Evolutionary conservation across 768 basidiomycete species (phyloP).

Genomic region (Steccherinum ochraceum): DNA sequence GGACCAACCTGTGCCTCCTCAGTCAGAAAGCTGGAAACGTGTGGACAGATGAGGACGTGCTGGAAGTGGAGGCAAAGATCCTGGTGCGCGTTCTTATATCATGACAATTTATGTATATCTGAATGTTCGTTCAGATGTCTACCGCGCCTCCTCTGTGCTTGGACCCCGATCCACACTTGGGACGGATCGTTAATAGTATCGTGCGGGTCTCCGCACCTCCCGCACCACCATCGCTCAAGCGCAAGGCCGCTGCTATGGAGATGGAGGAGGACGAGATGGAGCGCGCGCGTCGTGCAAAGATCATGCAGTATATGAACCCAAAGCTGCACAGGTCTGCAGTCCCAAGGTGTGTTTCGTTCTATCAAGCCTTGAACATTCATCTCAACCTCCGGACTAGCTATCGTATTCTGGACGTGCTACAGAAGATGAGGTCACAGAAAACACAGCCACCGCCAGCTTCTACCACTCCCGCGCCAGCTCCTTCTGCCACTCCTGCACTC

Average conservation of each 20-base stretch:
- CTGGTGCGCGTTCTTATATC: slow-evolving; percentile 41
- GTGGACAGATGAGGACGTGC: slow-evolving; percentile 67
- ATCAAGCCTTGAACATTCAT: neutral
- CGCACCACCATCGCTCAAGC: slow-evolving; percentile 68
- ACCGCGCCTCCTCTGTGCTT: slow-evolving; percentile 74
- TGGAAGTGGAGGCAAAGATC: slow-evolving; percentile 70
- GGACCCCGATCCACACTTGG: slow-evolving; percentile 71
- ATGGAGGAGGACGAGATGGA: slow-evolving; percentile 75
- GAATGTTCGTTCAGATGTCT: slow-evolving; percentile 44
- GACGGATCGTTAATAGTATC: slow-evolving; percentile 70
- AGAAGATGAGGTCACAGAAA: slow-evolving; percentile 8
- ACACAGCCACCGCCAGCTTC: neutral
- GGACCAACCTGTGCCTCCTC: slow-evolving; percentile 70
- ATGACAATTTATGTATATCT: slow-evolving; percentile 7
- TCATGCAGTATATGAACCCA: slow-evolving; percentile 77
- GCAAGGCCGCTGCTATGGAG: slow-evolving; percentile 65
- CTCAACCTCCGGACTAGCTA: slow-evolving; percentile 33
- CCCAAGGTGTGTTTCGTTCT: slow-evolving; percentile 37
- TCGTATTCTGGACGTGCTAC: slow-evolving; percentile 47
- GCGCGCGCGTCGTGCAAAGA: slow-evolving; percentile 63
- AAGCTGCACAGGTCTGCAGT: slow-evolving; percentile 36
- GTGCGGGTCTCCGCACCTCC: slow-evolving; percentile 67
- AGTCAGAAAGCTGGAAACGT: slow-evolving; percentile 49
- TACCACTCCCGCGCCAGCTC: slow-evolving; percentile 4
- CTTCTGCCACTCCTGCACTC: neutral